Evolutionary conservation across 306 rosid genomes (phyloP).

Genomic region (Lathyrus aphaca): DNA sequence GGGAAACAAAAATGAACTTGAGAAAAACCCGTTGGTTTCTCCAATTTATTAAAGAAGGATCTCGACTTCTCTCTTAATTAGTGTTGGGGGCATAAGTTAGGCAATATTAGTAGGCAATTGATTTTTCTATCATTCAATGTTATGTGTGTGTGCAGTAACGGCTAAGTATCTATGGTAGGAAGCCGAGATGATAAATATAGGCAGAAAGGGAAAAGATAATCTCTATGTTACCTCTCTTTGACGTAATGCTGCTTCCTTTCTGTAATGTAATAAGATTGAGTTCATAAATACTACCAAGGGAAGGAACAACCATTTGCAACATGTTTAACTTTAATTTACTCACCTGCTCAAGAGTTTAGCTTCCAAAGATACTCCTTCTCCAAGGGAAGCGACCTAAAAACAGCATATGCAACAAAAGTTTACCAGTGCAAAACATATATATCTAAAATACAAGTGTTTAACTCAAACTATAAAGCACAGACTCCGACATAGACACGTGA

Average conservation of each 20-base stretch:
- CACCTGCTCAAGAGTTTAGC: slow-evolving; percentile 99
- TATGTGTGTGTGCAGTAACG: neutral
- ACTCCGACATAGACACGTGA: too few relatives aligned
- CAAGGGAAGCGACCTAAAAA: slow-evolving; percentile 83
- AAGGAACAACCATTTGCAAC: slow-evolving; percentile 37
- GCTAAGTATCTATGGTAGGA: neutral
- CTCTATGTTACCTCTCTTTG: slow-evolving; percentile 78
- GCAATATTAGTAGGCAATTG: neutral
- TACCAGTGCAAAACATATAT: slow-evolving; percentile 28
- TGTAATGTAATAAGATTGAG: slow-evolving; percentile 48
- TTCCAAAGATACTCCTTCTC: slow-evolving; percentile 95
- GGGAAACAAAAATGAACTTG: too few relatives aligned
- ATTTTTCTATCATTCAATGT: neutral
- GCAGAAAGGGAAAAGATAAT: neutral
- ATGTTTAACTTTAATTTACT: slow-evolving; percentile 47
- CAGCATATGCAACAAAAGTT: slow-evolving; percentile 30
- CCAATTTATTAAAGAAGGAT: too few relatives aligned
- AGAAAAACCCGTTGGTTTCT: too few relatives aligned
- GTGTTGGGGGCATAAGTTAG: too few relatives aligned
- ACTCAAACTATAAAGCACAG: neutral
- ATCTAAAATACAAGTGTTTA: slow-evolving; percentile 36
- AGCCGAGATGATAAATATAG: neutral
- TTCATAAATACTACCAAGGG: slow-evolving; percentile 35
- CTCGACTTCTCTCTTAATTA: too few relatives aligned
- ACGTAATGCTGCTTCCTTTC: slow-evolving; percentile 91